Base-by-base conservation (phyloP, 768 basidiomycete genomes). In the Russula sp. region DNA sequence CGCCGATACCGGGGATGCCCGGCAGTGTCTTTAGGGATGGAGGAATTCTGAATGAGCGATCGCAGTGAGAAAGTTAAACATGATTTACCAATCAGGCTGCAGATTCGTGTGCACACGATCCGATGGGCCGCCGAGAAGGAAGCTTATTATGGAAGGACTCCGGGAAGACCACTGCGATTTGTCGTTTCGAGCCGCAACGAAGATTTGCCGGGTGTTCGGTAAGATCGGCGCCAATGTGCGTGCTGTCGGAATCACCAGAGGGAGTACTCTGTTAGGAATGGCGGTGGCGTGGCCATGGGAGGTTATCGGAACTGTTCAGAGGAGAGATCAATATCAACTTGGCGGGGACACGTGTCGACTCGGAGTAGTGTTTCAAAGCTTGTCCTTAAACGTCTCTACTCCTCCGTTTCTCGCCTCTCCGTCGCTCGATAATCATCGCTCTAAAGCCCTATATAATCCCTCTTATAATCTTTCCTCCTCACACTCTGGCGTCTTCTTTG, bases 401-500 rank as follows among this genome's bases (percentile, higher is more conserved):
- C 48, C 30, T 52, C 48, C 18, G 20, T 65, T 65, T 61, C 49
- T 57, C 34, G 52, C 36, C 11, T 52, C 5, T 16, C 55, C 30
- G 9, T 3, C 38, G 51, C 30, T 61, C 64, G 64, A 65, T 65
- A 65, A 61, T 34, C 53, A 65, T 65, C 64, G 50, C 38, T 22
- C 14, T 61, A 57, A 34, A 50, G 59, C 30, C 24, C 53, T 65
- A 65, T 65, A 61, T 65, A 65, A 61, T 65, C 59, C 46, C 40
- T 61, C 34, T 54, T 22, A 26, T 49, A 28, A 44, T 32, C 11
- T 38, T 14, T 8, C 26, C 26, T 16, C 2, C 36, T 36, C 36
- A 13, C 9, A 13, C 36, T 34, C 32, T 28, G 28, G 28, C 28
- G 28, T 18, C 28, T 32, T 36, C 36, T 50, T n/a, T n/a, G n/a